Evolutionary conservation across 805 yeast genomes (phyloP).

Genomic region (Wickerhamomyces subpelliculosus): DNA sequence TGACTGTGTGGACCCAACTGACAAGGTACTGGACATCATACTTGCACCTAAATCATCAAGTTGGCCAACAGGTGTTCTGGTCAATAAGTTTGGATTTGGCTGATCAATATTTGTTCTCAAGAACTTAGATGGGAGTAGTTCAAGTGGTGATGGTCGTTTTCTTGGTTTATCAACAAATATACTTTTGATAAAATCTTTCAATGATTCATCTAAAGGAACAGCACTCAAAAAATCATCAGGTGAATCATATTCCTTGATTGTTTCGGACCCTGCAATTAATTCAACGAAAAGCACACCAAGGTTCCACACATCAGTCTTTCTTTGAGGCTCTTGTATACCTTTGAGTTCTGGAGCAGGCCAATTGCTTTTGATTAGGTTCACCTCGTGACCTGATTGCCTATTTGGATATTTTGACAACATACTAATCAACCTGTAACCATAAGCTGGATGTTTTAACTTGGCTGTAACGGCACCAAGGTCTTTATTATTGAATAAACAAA

Average conservation of each 20-base stretch:
- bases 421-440: conserved; percentile 41
- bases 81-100: conserved; percentile 21
- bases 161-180: conserved; percentile 62
- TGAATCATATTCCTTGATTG: conserved; percentile 45
- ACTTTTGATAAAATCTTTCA: conserved; percentile 57
- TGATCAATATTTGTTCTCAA: conserved; percentile 61
- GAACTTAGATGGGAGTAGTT: conserved; percentile 76
- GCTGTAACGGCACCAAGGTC: conserved; percentile 50
- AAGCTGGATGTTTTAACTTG: conserved; percentile 54
- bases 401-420: conserved; percentile 33
- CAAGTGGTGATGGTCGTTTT: conserved; percentile 77
- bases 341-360: conserved; percentile 83
- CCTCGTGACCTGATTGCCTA: conserved; percentile 14
- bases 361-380: conserved; percentile 15
- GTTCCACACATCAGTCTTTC: conserved; percentile 92
- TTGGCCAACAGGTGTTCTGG: conserved; percentile 13
- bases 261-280: conserved; percentile 53
- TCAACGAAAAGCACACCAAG: conserved; percentile 74
- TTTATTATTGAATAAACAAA: conserved; percentile 42
- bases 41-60: conserved; percentile 9
- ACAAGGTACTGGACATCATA: conserved; percentile 19
- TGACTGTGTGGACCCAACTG: conserved; percentile 19
- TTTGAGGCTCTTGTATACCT: conserved; percentile 42
- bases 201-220: conserved; percentile 43
- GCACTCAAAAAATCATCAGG: conserved; percentile 57